phyloP scores from a whole-genome alignment of 345 rosid species.

The Arabidopsis arenosa region DNA sequence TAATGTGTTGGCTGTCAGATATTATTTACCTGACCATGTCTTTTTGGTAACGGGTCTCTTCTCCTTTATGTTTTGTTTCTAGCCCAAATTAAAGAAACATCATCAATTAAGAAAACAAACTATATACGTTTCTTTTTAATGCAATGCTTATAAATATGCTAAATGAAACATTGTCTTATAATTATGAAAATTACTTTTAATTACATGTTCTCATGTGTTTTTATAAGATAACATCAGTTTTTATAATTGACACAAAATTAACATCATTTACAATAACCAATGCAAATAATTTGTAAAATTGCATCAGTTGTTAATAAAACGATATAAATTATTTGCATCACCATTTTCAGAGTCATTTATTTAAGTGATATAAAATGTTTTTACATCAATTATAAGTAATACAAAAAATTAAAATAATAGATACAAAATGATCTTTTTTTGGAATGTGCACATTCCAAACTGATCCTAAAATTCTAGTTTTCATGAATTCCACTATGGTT shows the following conservation, averaged over 20 bases:
- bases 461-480: background rate
- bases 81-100: slow-evolving; percentile 26
- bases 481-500: background rate
- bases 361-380: background rate
- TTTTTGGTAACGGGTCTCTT: slow-evolving; percentile 39
- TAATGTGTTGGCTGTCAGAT: slow-evolving; percentile 48
- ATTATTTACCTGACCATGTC: slow-evolving; percentile 47
- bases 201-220: background rate
- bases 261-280: too few relatives aligned
- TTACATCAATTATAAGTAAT: background rate
- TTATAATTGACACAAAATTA: too few relatives aligned
- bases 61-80: slow-evolving; percentile 35
- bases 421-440: too few relatives aligned
- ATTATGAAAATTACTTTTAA: background rate
- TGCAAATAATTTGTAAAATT: too few relatives aligned
- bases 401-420: background rate
- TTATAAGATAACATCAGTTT: too few relatives aligned
- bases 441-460: background rate
- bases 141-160: background rate
- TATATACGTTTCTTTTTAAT: background rate
- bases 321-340: background rate
- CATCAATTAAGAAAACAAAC: slow-evolving; percentile 15
- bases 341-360: background rate
- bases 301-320: too few relatives aligned
- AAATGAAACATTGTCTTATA: background rate